Percentiles rank a stretch among this genome's conserved stretches.
Conservation (phyloP, 2,329 filamentous ascomycete genomes). For the Gnomoniopsis smithogilvyi region DNA sequence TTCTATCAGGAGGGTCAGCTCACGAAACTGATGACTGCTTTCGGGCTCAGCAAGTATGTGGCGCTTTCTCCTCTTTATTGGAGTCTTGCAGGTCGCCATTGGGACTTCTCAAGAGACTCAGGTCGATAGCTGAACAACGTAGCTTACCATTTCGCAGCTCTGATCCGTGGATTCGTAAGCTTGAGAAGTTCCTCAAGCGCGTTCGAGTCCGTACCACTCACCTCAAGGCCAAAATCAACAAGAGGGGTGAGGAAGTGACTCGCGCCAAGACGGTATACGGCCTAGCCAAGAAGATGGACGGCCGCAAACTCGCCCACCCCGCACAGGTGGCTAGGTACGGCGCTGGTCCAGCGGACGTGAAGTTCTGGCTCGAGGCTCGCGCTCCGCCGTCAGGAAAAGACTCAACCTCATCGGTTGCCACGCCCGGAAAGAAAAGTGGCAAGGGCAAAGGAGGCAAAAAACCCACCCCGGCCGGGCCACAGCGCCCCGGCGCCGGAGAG, state of each 20-base stretch:
- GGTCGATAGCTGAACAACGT: too few species aligned
- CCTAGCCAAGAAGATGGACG: slow-evolving; percentile 31
- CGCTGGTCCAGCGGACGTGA: slow-evolving; percentile 48
- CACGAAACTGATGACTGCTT: slow-evolving; percentile 17
- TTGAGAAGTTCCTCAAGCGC: slow-evolving; percentile 35
- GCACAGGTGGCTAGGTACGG: slow-evolving; percentile 29
- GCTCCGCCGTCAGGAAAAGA: slow-evolving; percentile 10
- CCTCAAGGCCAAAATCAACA: slow-evolving; percentile 27
- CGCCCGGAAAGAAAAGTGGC: slow-evolving; percentile 13
- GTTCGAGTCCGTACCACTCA: slow-evolving; percentile 37
- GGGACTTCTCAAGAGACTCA: too few species aligned
- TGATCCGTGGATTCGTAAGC: background rate
- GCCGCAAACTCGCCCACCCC: slow-evolving; percentile 23
- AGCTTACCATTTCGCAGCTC: too few species aligned
- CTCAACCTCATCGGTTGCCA: background rate
- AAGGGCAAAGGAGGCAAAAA: slow-evolving; percentile 6
- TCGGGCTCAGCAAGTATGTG: background rate
- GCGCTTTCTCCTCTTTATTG: too few species aligned
- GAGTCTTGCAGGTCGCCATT: too few species aligned
- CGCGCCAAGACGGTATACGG: slow-evolving; percentile 35
- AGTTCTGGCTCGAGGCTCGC: slow-evolving; percentile 45
- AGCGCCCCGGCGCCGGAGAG: slow-evolving; percentile 1
- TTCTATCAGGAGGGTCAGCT: slow-evolving; percentile 30
- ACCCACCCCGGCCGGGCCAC: background rate
- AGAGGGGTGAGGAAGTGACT: slow-evolving; percentile 31